Evolutionary conservation across 73 alveolate species (phyloP).

Genomic region (Diophrys appendiculata): DNA sequence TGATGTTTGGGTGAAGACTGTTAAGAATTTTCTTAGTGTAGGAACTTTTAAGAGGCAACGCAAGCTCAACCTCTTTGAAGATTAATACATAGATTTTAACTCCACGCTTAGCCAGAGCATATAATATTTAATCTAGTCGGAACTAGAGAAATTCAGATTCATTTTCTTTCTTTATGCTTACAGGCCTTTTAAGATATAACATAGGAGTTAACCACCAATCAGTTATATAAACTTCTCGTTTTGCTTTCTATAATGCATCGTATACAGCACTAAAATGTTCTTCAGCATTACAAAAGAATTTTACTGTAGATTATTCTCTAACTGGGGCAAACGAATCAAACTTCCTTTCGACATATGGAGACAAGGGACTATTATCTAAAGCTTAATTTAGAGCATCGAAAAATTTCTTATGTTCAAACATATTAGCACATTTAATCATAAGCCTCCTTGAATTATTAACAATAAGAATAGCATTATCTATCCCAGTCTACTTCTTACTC

Average conservation of each 20-base stretch:
- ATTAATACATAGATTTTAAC: constrained; percentile 73
- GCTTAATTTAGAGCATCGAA: constrained; percentile 9
- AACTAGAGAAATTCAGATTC: constrained; percentile 8
- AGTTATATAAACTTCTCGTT: constrained; percentile 73
- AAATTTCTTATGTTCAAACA: constrained; percentile 17
- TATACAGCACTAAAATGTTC: constrained; percentile 45
- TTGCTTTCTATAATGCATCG: constrained; percentile 35
- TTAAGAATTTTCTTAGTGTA: constrained; percentile 72
- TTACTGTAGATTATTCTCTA: constrained; percentile 40
- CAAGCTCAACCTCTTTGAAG: constrained; percentile 32
- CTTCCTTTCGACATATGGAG: constrained; percentile 7
- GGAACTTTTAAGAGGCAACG: constrained; percentile 10
- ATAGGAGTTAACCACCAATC: constrained; percentile 99
- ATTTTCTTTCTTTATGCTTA: constrained; percentile 14
- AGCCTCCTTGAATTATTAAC: constrained; percentile 14
- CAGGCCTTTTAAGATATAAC: constrained; percentile 82
- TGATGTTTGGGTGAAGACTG: constrained; percentile 79
- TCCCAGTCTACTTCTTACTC: constrained; percentile 22
- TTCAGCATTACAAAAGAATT: constrained; percentile 59
- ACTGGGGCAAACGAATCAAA: constrained; percentile 60
- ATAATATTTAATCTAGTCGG: constrained; percentile 8
- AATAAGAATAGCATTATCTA: constrained; percentile 14
- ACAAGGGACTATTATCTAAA: constrained; percentile 1
- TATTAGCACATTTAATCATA: constrained; percentile 2
- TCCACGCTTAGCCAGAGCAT: constrained; percentile 86